A percentile compares a stretch with the other conserved stretches of the same genome.
These are phyloP conservation scores for Sphaerulina populicola DNA, from an alignment of 2,329 filamentous ascomycete genomes.

Conservation along the genomic window DNA sequence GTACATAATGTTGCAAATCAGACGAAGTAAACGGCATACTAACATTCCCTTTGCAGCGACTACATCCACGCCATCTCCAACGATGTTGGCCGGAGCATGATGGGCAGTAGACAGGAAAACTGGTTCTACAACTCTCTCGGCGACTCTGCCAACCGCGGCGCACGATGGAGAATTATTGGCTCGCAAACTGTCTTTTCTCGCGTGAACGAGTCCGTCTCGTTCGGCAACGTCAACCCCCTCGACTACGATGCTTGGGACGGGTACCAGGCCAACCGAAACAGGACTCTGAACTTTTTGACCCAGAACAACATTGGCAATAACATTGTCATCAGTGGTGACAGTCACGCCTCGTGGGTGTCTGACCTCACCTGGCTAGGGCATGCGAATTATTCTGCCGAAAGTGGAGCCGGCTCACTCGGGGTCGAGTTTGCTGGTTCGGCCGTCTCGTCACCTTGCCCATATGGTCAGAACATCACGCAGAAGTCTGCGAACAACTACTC, in stretches of 20 bases:
- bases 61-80: constrained; percentile 49
- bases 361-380: constrained; percentile 41
- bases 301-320: constrained; percentile 63
- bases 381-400: constrained; percentile 33
- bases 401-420: constrained; percentile 38
- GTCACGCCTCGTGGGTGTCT: constrained; percentile 53
- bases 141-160: constrained; percentile 50
- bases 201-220: constrained; percentile 43
- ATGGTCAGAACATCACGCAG: constrained; percentile 53
- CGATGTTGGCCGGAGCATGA: constrained; percentile 59
- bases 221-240: constrained; percentile 38
- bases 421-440: constrained; percentile 56
- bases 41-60: constrained; percentile 22
- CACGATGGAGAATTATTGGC: constrained; percentile 63
- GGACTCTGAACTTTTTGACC: constrained; percentile 59
- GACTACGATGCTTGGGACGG: constrained; percentile 58
- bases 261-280: constrained; percentile 62
- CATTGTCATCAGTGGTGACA: constrained; percentile 63
- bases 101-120: constrained; percentile 64
- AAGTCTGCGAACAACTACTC: constrained; percentile 44
- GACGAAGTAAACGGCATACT: not conserved
- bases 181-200: constrained; percentile 60
- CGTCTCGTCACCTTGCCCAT: constrained; percentile 52
- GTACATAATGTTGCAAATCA: not conserved
- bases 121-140: constrained; percentile 56